A percentile compares a stretch with the other conserved stretches of the same genome.
Evolutionary conservation across 139 green algal species (phyloP).

Genomic region (Ettlia oleoabundans): DNA sequence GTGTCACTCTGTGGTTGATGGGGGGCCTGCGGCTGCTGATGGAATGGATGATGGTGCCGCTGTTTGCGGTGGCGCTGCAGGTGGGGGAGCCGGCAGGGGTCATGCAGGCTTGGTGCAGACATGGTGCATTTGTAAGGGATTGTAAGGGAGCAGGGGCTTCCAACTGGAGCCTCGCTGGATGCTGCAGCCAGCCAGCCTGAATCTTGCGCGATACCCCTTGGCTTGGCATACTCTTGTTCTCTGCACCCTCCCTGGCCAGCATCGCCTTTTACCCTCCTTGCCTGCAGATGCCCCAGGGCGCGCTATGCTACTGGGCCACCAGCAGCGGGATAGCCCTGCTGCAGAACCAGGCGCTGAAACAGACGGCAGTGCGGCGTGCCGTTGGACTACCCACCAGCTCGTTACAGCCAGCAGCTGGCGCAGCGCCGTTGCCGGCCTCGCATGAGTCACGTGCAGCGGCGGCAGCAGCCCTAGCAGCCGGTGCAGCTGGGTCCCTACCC

Average conservation of each 20-base stretch:
- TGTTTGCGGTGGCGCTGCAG: slow-evolving; percentile 52
- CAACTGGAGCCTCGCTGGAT: no score
- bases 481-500: neutral
- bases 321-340: slow-evolving; percentile 59
- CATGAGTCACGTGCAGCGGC: neutral
- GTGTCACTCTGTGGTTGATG: slow-evolving; percentile 34
- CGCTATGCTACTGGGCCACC: slow-evolving; percentile 76
- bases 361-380: neutral
- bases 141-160: no score
- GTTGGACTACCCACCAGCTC: slow-evolving; percentile 5
- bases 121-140: no score
- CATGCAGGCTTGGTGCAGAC: no score
- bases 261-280: no score
- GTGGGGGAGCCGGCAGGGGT: no score
- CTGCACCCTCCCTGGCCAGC: no score
- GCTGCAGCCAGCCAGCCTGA: no score
- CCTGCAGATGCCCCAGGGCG: slow-evolving; percentile 77
- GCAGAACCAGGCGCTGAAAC: slow-evolving; percentile 28
- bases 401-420: neutral
- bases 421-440: neutral
- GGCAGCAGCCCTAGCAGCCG: neutral
- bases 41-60: slow-evolving; percentile 55
- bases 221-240: no score
- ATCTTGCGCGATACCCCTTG: no score
- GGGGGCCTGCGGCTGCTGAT: slow-evolving; percentile 44